Conservation (phyloP, 495 filamentous ascomycete species). For the Penicillium robsamsonii region DNA sequence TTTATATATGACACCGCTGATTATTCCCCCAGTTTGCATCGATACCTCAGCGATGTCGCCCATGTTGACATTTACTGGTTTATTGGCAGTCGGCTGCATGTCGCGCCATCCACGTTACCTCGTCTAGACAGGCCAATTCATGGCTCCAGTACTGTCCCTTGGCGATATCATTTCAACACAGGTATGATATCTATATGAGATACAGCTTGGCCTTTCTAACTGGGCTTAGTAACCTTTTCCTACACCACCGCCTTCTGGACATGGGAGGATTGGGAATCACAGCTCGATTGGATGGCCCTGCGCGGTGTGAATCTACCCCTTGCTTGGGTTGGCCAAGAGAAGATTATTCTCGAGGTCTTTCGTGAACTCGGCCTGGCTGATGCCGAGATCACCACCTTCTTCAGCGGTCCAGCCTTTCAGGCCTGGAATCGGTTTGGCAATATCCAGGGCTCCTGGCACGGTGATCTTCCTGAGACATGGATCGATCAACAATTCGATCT, state of each 20-base stretch:
- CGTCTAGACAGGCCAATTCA: conserved; percentile 13
- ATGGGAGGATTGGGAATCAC: conserved; percentile 54
- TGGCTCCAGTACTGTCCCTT: conserved; percentile 45
- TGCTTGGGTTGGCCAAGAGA: conserved; percentile 54
- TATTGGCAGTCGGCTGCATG: conserved; percentile 28
- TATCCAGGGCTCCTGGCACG: conserved; percentile 52
- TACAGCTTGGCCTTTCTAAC: conserved; percentile 6
- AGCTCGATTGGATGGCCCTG: conserved; percentile 56
- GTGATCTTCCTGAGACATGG: conserved; percentile 44
- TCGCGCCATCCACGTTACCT: conserved; percentile 20
- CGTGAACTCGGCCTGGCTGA: conserved; percentile 47
- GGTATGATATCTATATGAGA: conserved; percentile 13
- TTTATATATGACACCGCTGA: not conserved
- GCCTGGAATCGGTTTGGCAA: conserved; percentile 59
- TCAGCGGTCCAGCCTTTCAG: conserved; percentile 53
- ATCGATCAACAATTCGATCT: conserved; percentile 47
- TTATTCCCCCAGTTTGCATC: conserved; percentile 36
- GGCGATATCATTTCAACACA: conserved; percentile 55
- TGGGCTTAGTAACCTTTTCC: conserved; percentile 48
- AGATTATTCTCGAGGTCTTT: conserved; percentile 51
- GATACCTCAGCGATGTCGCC: conserved; percentile 47
- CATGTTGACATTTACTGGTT: conserved; percentile 56
- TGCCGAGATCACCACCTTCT: conserved; percentile 41
- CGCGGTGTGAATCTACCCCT: conserved; percentile 52
- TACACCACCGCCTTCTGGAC: conserved; percentile 55